Evolutionary conservation across 352 stramenopile genomes (phyloP).

Genomic region (Phytophthora foliorum): DNA sequence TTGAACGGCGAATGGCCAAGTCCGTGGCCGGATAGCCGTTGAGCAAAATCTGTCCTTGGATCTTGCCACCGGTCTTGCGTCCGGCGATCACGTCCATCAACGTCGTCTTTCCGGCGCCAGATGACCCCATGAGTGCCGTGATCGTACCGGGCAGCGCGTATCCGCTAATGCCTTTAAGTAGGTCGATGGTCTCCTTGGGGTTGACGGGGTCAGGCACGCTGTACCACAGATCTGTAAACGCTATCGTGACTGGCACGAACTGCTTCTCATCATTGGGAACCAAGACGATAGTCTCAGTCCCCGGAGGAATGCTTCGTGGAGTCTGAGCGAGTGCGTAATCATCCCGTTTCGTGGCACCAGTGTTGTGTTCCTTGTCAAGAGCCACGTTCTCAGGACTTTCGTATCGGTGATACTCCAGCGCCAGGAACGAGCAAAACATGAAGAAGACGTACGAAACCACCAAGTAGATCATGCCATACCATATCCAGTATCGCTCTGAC

Average conservation of each 20-base stretch:
- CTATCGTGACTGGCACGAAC: constrained; percentile 17
- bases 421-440: constrained; percentile 21
- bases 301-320: background rate
- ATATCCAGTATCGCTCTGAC: constrained; percentile 26
- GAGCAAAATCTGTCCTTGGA: constrained; percentile 19
- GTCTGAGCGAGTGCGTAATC: constrained; percentile 11
- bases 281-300: background rate
- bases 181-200: constrained; percentile 15
- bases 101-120: constrained; percentile 29
- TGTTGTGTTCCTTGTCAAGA: background rate
- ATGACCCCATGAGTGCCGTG: constrained; percentile 29
- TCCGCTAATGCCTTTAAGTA: constrained; percentile 28
- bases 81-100: constrained; percentile 28
- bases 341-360: background rate
- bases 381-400: constrained; percentile 22
- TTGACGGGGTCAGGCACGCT: constrained; percentile 16
- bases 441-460: constrained; percentile 17
- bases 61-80: constrained; percentile 22
- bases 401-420: constrained; percentile 27
- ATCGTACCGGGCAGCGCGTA: constrained; percentile 21
- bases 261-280: constrained; percentile 2
- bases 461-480: constrained; percentile 27
- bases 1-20: constrained; percentile 21
- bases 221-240: constrained; percentile 29
- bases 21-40: constrained; percentile 21